Base-by-base conservation (phyloP, 495 filamentous ascomycete genomes). In the Hapsidospora chrysogenum region DNA sequence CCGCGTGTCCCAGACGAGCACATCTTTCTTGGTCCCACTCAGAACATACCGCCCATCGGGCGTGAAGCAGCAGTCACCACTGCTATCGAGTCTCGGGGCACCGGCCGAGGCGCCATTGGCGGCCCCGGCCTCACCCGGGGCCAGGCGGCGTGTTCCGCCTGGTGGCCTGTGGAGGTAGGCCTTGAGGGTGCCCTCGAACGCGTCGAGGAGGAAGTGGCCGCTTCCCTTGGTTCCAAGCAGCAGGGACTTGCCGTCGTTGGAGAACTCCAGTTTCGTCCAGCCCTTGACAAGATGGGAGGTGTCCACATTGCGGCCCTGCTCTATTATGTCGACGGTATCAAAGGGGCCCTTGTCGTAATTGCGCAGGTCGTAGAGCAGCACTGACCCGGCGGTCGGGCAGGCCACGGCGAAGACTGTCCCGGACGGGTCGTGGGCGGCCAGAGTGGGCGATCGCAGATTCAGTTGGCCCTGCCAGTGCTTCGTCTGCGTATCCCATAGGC, bases 281-380 rank as follows among this genome's bases (percentile, higher is more conserved):
- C 54, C 66, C 44, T 56, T 74, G 56, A 57, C 74, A 3, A 43
- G 37, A 7, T 46, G 32, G 2, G 51, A 42, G 2, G 49, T 13
- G 13, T 63, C 57, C 11, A 57, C 50, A 2, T 42, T 42, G 3
- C 37, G 41, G 10, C 56, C 46, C 0, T 47, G 46, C 23, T 68
- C 63, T 0, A 73, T 50, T 16, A 92, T 59, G 44, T 95, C 85
- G 47, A 96, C 92, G 21, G 72, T 81, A 9, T 76, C 65, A 45
- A 99, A 92, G 0, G 92, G 92, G 2, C 73, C 64, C 46, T 87
- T 92, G 46, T 93, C 81, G 58, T 80, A 94, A 44, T 92, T 92
- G 30, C 84, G 75, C 41, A 84, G 68, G 55, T 99, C 92, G 57
- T 95, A 96, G 35, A 99, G 73, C 16, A 95, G 66, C 37, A 99